Evolutionary conservation across 306 rosid species (phyloP).

Genomic region (Amphicarpaea edgeworthii): DNA sequence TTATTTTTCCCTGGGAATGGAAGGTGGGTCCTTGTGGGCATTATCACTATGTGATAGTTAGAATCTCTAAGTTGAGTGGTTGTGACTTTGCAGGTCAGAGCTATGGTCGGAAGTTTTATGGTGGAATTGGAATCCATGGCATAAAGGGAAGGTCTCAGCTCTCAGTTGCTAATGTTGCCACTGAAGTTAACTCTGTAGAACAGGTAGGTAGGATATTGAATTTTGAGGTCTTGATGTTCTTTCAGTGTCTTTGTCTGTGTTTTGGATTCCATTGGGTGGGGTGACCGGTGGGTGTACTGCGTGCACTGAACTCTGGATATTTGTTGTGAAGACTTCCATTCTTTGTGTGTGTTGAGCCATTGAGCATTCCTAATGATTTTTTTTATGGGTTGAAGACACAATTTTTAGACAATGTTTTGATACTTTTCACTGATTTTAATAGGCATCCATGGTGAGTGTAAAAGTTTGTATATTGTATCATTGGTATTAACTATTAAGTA

Average conservation of each 20-base stretch:
- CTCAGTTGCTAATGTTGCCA: slow-evolving; percentile 81
- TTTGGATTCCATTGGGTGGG: slow-evolving; percentile 27
- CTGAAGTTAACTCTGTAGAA: slow-evolving; percentile 78
- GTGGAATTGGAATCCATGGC: slow-evolving; percentile 66
- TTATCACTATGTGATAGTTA: slow-evolving; percentile 15
- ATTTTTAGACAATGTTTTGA: neutral
- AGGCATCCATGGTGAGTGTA: no score
- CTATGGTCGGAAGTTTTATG: slow-evolving; percentile 60
- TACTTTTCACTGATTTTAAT: neutral
- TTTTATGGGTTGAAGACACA: neutral
- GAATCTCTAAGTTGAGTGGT: slow-evolving; percentile 11
- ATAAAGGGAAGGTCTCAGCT: slow-evolving; percentile 70
- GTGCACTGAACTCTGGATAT: slow-evolving; percentile 35
- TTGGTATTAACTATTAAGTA: no score
- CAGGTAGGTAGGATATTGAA: slow-evolving; percentile 57
- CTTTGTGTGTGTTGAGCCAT: neutral
- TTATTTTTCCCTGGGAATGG: slow-evolving; percentile 3
- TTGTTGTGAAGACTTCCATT: slow-evolving; percentile 28
- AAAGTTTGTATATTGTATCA: no score
- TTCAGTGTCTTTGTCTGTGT: slow-evolving; percentile 26
- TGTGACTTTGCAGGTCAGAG: slow-evolving; percentile 64
- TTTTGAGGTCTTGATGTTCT: slow-evolving; percentile 4
- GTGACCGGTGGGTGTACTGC: neutral
- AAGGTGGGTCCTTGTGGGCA: slow-evolving; percentile 30
- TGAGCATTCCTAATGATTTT: neutral